Base-by-base conservation (phyloP, 495 filamentous ascomycete genomes). In the Sphaerosporella brunnea region DNA sequence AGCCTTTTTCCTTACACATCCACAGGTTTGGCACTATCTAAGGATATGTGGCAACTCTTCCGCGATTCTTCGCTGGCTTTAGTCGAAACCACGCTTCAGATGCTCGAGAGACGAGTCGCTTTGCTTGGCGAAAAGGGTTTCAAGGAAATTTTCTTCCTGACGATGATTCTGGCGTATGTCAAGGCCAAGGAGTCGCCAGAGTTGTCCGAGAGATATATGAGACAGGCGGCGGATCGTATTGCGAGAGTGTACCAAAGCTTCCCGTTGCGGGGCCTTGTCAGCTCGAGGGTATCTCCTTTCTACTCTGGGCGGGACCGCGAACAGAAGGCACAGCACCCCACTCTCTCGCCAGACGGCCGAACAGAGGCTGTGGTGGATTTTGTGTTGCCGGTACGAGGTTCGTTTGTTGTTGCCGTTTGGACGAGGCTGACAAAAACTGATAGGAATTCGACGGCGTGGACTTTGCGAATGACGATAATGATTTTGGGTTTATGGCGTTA, bases 401-500 rank as follows among this genome's bases (percentile, higher is more conserved):
- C 30, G 30, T 34, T n/a, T 34, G 8, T n/a, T 34, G 30, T 34
- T 8, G 30, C 30, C 8, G 30, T 34, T 8, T 8, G 30, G 30
- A n/a, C 30, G 30, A 34, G 30, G 30, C 8, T 34, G 30, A 34
- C 8, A n/a, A n/a, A 34, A n/a, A 34, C n/a, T 34, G 8, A 34
- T 20, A 38, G 37, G 37, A 40, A 11, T 40, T 15, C 10, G 37
- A 40, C 20, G 37, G 37, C 1, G 10, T 40, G 15, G 37, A 40
- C 20, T 40, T 40, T 40, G n/a, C 37, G 20, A 16, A 10, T 20
- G 37, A 40, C 3, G 37, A 40, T 40, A 21, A 15, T 2, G 37
- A 40, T 20, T 40, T 40, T 18, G 37, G 37, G 18, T 40, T 18
- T n/a, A 40, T 40, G 37, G 37, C 37, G 37, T 21, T 40, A 2